phyloP scores from a whole-genome alignment of 2,329 filamentous ascomycete genomes.

The Davidsoniella eucalypti region DNA sequence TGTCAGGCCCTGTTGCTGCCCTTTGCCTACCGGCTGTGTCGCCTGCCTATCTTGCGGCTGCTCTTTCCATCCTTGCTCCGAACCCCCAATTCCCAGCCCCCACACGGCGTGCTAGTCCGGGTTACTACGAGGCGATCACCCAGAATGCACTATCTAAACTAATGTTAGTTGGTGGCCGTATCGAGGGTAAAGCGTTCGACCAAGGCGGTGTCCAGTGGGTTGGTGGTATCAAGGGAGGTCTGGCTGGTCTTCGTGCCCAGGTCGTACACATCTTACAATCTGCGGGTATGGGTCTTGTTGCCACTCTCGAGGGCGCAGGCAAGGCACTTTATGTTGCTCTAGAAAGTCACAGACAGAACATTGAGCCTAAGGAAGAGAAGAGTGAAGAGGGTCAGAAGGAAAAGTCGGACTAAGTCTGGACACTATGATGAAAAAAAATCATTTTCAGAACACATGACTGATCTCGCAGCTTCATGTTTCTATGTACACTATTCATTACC shows the following conservation, averaged over 20 bases:
- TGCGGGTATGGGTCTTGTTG: constrained; percentile 61
- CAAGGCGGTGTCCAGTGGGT: constrained; percentile 47
- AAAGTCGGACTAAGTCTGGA: neutral
- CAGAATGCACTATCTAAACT: constrained; percentile 77
- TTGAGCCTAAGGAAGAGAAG: constrained; percentile 50
- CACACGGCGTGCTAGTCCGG: constrained; percentile 55
- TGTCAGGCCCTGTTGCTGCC: constrained; percentile 66
- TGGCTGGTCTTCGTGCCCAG: constrained; percentile 67
- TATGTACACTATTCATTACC: too few relatives aligned
- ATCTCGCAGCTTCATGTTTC: too few relatives aligned
- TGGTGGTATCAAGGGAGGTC: constrained; percentile 61
- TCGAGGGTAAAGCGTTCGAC: constrained; percentile 78
- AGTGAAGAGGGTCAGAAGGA: constrained; percentile 15
- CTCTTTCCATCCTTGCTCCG: constrained; percentile 62
- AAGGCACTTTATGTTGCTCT: constrained; percentile 78
- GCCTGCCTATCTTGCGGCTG: constrained; percentile 67
- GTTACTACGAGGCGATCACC: constrained; percentile 63
- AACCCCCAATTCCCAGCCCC: constrained; percentile 62
- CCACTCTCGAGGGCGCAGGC: constrained; percentile 59
- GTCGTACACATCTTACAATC: constrained; percentile 68
- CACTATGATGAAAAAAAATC: too few relatives aligned
- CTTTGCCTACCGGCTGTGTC: constrained; percentile 70
- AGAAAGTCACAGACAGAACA: constrained; percentile 61
- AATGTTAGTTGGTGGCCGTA: constrained; percentile 66
- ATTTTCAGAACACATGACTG: too few relatives aligned